phyloP scores from a whole-genome alignment of 176 grass and related monocot species.

The Pontederia paniculata region DNA sequence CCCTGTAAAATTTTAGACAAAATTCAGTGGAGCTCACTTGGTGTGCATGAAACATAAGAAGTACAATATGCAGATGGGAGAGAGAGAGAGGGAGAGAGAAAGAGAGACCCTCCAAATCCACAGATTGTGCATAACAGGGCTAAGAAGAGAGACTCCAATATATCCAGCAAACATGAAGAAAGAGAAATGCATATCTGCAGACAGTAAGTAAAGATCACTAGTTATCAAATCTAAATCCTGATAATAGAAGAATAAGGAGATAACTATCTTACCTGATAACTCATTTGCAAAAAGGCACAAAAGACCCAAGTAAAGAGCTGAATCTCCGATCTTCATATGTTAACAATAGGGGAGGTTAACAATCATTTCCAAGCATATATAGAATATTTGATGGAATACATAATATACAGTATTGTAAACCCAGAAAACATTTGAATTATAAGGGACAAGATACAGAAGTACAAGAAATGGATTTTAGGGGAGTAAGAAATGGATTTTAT shows the following conservation, averaged over 20 bases:
- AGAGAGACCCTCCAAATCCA: conserved; percentile 96
- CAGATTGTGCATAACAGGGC: conserved; percentile 95
- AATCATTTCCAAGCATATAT: neutral
- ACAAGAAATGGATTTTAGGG: too few relatives aligned
- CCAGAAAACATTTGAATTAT: neutral
- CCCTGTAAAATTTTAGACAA: conserved; percentile 35
- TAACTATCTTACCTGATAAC: conserved; percentile 40
- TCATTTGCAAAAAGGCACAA: conserved; percentile 80
- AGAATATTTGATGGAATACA: neutral
- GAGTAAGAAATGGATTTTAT: too few relatives aligned
- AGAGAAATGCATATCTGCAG: conserved; percentile 92
- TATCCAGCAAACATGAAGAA: conserved; percentile 94
- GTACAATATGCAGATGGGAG: neutral
- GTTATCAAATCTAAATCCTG: neutral
- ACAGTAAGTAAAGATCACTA: conserved; percentile 15
- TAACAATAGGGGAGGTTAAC: conserved; percentile 12
- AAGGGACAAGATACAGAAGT: too few relatives aligned
- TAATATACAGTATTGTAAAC: neutral
- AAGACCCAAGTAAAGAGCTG: conserved; percentile 90
- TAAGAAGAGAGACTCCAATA: conserved; percentile 73
- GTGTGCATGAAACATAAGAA: neutral
- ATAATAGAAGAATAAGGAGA: neutral
- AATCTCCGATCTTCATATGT: conserved; percentile 68
- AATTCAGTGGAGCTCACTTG: conserved; percentile 2
- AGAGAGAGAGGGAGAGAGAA: conserved; percentile 17